A percentile compares a stretch with the other conserved stretches of the same genome.
phyloP scores from a whole-genome alignment of 441 rosid species.

The Corymbia calophylla region DNA sequence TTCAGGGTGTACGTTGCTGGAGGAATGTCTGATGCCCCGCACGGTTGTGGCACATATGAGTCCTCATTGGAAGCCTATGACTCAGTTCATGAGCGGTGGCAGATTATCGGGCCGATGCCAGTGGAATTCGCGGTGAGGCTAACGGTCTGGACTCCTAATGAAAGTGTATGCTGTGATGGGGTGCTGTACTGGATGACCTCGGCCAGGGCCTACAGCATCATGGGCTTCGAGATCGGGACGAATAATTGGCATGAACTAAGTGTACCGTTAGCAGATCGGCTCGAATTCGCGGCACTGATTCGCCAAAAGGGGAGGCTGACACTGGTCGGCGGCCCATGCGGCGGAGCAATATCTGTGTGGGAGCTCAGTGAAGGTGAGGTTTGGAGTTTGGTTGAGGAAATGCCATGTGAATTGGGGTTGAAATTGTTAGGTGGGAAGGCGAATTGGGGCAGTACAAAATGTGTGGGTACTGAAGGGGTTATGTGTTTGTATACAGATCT shows the following conservation, averaged over 20 bases:
- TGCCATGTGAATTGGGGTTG: slow-evolving; percentile 25
- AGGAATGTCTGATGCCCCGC: slow-evolving; percentile 34
- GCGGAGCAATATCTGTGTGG: slow-evolving; percentile 24
- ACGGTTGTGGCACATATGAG: slow-evolving; percentile 29
- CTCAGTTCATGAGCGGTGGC: slow-evolving; percentile 23
- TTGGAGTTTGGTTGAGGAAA: slow-evolving; percentile 27
- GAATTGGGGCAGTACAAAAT: slow-evolving; percentile 34
- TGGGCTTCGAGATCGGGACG: slow-evolving; percentile 28
- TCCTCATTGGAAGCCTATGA: slow-evolving; percentile 40
- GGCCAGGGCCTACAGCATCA: slow-evolving; percentile 43
- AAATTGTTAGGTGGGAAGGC: slow-evolving; percentile 18
- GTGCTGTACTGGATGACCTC: slow-evolving; percentile 53
- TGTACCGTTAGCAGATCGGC: slow-evolving; percentile 31
- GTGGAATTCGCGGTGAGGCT: slow-evolving; percentile 39
- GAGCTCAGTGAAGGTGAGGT: slow-evolving; percentile 17
- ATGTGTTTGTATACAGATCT: slow-evolving; percentile 37
- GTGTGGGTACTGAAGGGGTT: slow-evolving; percentile 26
- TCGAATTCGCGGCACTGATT: slow-evolving; percentile 34
- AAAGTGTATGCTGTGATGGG: slow-evolving; percentile 30
- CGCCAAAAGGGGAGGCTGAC: slow-evolving; percentile 17
- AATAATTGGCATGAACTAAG: slow-evolving; percentile 38
- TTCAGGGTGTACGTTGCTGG: slow-evolving; percentile 48
- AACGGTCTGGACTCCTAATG: slow-evolving; percentile 52
- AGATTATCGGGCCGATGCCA: slow-evolving; percentile 20
- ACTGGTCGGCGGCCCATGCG: slow-evolving; percentile 24